Evolutionary conservation across 192 early-diverging fungal genomes (phyloP), one percentile per base, ranked within the genome.

Genomic region (Rhizophagus sp.): DNA sequence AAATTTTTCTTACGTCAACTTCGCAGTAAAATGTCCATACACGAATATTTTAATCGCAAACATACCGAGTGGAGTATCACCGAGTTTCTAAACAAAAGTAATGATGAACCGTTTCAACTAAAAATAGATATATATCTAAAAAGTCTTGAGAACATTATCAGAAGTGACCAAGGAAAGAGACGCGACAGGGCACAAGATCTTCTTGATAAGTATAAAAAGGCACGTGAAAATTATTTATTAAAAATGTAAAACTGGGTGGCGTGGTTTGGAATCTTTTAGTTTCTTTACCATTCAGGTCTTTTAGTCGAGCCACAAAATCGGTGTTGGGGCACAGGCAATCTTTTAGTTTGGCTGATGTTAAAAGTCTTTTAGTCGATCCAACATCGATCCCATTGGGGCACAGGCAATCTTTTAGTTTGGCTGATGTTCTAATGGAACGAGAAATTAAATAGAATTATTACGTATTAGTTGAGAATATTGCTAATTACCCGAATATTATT

Each of bases 271-370:
- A 1, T 49, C 79, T 75, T 73, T 66, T 22, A 17, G 79, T 19
- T 80, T 75, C 52, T 39, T 64, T 73, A n/a, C 62, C 72, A 63
- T 80, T 73, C 72, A 75, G 61, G 63, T 47, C 62, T 75, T 52
- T 73, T 19, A 24, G n/a, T n/a, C n/a, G n/a, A n/a, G n/a, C n/a
- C n/a, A n/a, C n/a, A n/a, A 74, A 50, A 49, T 25, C 47, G 33
- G 27, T 74, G 65, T 36, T 67, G 2, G 50, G 24, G 73, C 52
- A 74, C 33, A 74, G 17, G 50, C 52, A 25, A 74, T 25, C 36
- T 74, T 30, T 27, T 57, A 24, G 52, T 5, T 74, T 74, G 27
- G 9, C 50, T 74, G 76, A 44, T 44, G 10, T 44, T 44, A n/a
- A n/a, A n/a, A n/a, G n/a, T n/a, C n/a, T n/a, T n/a, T n/a, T n/a